Evolutionary conservation across 2,329 filamentous ascomycete species (phyloP), one percentile per base, ranked within the genome.

Genomic region (Escovopsis sp.): DNA sequence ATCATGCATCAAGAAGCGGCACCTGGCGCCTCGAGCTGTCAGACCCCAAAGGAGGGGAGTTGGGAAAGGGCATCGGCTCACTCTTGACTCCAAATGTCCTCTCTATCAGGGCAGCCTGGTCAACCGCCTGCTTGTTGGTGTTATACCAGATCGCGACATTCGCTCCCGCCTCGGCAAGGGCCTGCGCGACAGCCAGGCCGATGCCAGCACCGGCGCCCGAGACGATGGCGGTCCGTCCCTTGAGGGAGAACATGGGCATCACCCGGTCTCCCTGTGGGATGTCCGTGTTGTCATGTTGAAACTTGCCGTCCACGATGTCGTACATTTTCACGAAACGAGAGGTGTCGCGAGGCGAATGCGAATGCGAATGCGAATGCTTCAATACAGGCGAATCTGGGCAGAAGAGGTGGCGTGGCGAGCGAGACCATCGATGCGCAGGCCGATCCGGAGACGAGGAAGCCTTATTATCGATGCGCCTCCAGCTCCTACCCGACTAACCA

Each of bases 141-240:
- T 82, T 79, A 56, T 82, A 84, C 76, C 76, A 83, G 39, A 84
- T 74, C 25, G 77, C 79, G 16, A 84, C 76, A 49, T 84, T 80
- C 44, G 79, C 79, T 39, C 81, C 81, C 13, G 79, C 76, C 55
- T 85, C 81, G 13, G 80, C 79, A 29, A 78, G 66, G 1, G 67
- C 77, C 30, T 79, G 64, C 12, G 78, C 79, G 25, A 83, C 69
- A 5, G 70, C 68, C 24, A 81, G 63, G 35, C 81, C 81, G 48
- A 84, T 82, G 30, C 81, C 80, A 24, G 72, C 72, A 15, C 69
- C 77, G 11, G 76, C 76, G 34, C 81, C 81, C 2, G 77, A 74
- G 35, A 84, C 71, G 48, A 84, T 80, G 29, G 79, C 79, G 2
- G 80, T 84, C 51, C 75, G 74, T 35, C 78, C 79, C 53, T 77